A percentile compares a stretch with the other conserved stretches of the same genome.
phyloP scores from a whole-genome alignment of 2,329 filamentous ascomycete species.

The Hypoxylon sp. region DNA sequence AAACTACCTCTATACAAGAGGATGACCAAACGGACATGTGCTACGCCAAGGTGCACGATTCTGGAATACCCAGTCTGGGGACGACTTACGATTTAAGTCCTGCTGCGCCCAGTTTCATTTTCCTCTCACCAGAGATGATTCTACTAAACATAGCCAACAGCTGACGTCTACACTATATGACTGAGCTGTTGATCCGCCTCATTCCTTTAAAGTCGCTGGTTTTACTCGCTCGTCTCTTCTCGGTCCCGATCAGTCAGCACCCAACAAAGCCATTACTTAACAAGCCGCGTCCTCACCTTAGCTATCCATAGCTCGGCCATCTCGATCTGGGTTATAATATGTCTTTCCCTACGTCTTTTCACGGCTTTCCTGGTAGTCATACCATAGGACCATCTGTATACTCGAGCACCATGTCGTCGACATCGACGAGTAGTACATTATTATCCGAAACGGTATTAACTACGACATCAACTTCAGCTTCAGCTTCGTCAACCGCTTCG shows the following conservation, averaged over 20 bases:
- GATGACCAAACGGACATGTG: slow-evolving; percentile 31
- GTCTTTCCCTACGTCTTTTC: slow-evolving; percentile 1
- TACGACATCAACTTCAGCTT: background rate
- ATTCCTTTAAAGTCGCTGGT: slow-evolving; percentile 32
- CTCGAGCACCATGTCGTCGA: slow-evolving; percentile 17
- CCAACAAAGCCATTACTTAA: slow-evolving; percentile 34
- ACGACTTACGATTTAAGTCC: slow-evolving; percentile 33
- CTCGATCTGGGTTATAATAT: slow-evolving; percentile 20
- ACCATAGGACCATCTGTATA: background rate
- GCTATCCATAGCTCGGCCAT: slow-evolving; percentile 21
- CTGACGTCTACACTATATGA: slow-evolving; percentile 31
- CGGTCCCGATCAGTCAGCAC: slow-evolving; percentile 37
- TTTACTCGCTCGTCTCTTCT: slow-evolving; percentile 18
- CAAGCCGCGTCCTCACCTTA: slow-evolving; percentile 30
- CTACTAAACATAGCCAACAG: slow-evolving; percentile 24
- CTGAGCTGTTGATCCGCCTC: slow-evolving; percentile 32
- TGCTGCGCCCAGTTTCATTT: slow-evolving; percentile 22
- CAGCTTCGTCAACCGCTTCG: slow-evolving; percentile 1
- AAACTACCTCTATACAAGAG: slow-evolving; percentile 12
- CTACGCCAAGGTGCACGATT: slow-evolving; percentile 26
- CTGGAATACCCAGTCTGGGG: slow-evolving; percentile 12
- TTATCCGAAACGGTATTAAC: slow-evolving; percentile 3
- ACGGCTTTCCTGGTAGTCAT: background rate
- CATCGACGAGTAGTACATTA: slow-evolving; percentile 19
- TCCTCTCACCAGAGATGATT: slow-evolving; percentile 21